phyloP scores from a whole-genome alignment of 1,284 basidiomycete genomes.

The Somion occarium region DNA sequence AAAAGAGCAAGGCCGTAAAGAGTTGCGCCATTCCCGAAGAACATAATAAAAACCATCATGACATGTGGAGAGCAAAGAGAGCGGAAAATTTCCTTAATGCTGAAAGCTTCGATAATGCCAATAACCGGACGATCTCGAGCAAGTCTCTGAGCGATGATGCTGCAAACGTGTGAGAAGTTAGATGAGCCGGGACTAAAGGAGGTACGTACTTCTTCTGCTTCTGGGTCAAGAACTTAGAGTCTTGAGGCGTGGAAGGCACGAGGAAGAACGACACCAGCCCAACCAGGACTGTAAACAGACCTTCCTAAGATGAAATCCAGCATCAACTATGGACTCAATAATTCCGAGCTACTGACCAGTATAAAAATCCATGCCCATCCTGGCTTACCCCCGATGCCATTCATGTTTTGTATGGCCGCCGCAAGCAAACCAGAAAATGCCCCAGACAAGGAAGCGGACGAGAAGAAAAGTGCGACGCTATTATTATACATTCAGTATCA shows the following conservation, averaged over 20 bases:
- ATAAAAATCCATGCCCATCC: slow-evolving; percentile 27
- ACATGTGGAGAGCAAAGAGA: slow-evolving; percentile 22
- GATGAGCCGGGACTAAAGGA: slow-evolving; percentile 21
- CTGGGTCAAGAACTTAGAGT: slow-evolving; percentile 27
- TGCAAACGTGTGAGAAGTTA: slow-evolving; percentile 12
- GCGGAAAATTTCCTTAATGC: slow-evolving; percentile 18
- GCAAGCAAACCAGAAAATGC: slow-evolving; percentile 17
- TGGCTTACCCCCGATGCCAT: slow-evolving; percentile 18
- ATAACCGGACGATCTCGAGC: background rate
- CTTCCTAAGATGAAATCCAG: slow-evolving; percentile 14
- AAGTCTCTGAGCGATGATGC: slow-evolving; percentile 12
- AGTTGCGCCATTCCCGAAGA: slow-evolving; percentile 23
- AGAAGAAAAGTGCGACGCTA: background rate
- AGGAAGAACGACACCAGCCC: slow-evolving; percentile 11
- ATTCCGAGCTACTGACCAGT: slow-evolving; percentile 5
- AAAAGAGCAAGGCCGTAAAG: slow-evolving; percentile 9
- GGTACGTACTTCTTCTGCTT: slow-evolving; percentile 28
- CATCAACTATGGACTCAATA: background rate
- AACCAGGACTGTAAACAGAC: slow-evolving; percentile 20
- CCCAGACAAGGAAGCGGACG: background rate
- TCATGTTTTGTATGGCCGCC: slow-evolving; percentile 17
- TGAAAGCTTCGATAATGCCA: slow-evolving; percentile 14
- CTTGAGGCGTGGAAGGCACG: slow-evolving; percentile 33
- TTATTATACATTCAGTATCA: background rate
- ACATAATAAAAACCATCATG: slow-evolving; percentile 16